These are phyloP conservation scores for Cyclotella kingstonii DNA, from an alignment of 108 stramenopile genomes.

Conservation along the genomic window DNA sequence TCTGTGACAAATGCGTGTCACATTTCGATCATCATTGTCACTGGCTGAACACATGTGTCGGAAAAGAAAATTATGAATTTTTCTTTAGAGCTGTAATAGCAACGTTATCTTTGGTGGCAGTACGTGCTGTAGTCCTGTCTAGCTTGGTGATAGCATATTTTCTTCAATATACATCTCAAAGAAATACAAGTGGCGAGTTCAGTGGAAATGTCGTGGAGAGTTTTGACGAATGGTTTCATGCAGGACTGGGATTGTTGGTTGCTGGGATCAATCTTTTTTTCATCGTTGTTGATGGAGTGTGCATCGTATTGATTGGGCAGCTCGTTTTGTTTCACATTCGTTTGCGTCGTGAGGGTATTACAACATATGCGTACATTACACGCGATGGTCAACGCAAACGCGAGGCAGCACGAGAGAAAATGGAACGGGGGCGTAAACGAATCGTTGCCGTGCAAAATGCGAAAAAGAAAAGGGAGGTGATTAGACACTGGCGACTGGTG, in stretches of 20 bases:
- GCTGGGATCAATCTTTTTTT: slow-evolving; percentile 47
- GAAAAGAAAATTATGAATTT: slow-evolving; percentile 70
- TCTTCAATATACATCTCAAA: slow-evolving; percentile 17
- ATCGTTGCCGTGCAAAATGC: slow-evolving; percentile 26
- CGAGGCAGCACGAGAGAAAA: slow-evolving; percentile 38
- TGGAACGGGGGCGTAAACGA: slow-evolving; percentile 44
- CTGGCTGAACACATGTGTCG: slow-evolving; percentile 93
- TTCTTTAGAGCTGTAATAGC: slow-evolving; percentile 67
- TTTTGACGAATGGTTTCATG: slow-evolving; percentile 59
- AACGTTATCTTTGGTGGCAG: slow-evolving; percentile 23
- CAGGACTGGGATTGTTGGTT: slow-evolving; percentile 23
- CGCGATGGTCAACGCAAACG: slow-evolving; percentile 55
- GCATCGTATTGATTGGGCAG: slow-evolving; percentile 58
- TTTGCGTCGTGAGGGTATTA: slow-evolving; percentile 61
- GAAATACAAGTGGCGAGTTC: slow-evolving; percentile 1
- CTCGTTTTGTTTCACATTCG: slow-evolving; percentile 75
- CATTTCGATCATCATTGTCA: slow-evolving; percentile 96
- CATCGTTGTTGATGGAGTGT: slow-evolving; percentile 45
- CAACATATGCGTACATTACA: slow-evolving; percentile 88
- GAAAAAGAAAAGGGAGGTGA: slow-evolving; percentile 14
- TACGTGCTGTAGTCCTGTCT: slow-evolving; percentile 18
- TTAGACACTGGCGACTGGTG: slow-evolving; percentile 18
- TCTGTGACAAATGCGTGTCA: slow-evolving; percentile 91
- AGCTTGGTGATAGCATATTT: slow-evolving; percentile 47
- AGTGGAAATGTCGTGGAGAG: slow-evolving; percentile 14